Percentiles rank a stretch among this genome's conserved stretches.
phyloP scores from a whole-genome alignment of 2,329 filamentous ascomycete species.

The Penicillium sp. region DNA sequence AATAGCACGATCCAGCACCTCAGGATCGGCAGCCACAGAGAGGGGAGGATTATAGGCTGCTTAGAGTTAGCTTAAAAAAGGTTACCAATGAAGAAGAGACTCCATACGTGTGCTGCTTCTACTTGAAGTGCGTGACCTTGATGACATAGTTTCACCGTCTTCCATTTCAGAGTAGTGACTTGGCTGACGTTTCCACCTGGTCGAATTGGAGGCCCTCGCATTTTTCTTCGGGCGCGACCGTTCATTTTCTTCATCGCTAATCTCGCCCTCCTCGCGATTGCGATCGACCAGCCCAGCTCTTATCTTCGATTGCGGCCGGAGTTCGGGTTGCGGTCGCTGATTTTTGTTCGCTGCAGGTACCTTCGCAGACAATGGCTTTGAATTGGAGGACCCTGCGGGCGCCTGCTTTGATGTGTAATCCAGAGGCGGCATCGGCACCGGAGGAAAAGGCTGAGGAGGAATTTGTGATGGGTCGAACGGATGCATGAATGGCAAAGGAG shows the following conservation, averaged over 20 bases:
- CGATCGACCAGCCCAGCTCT: slow-evolving; percentile 24
- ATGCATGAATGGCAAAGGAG: slow-evolving; percentile 31
- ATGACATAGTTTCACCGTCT: slow-evolving; percentile 27
- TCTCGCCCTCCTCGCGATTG: slow-evolving; percentile 71
- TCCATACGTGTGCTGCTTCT: slow-evolving; percentile 34
- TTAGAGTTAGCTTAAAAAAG: slow-evolving; percentile 19
- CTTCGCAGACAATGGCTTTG: slow-evolving; percentile 1
- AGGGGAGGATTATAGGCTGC: slow-evolving; percentile 38
- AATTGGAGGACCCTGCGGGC: slow-evolving; percentile 16
- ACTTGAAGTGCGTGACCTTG: slow-evolving; percentile 20
- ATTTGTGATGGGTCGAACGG: slow-evolving; percentile 36
- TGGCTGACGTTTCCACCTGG: not conserved
- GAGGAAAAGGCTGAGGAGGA: slow-evolving; percentile 34
- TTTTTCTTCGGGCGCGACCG: not conserved
- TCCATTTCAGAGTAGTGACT: slow-evolving; percentile 20
- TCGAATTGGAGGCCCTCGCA: not conserved
- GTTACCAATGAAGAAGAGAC: not conserved
- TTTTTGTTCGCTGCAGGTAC: not conserved
- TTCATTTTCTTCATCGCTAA: slow-evolving; percentile 66
- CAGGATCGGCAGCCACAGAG: slow-evolving; percentile 25
- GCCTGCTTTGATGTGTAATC: slow-evolving; percentile 24
- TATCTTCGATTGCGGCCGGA: slow-evolving; percentile 21
- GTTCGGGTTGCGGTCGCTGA: not conserved
- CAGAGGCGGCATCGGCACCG: slow-evolving; percentile 26
- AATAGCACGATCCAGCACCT: slow-evolving; percentile 12